Evolutionary conservation across 2,329 filamentous ascomycete species (phyloP), one percentile per base, ranked within the genome.

Genomic region (Fusarium brevicatenulatum): DNA sequence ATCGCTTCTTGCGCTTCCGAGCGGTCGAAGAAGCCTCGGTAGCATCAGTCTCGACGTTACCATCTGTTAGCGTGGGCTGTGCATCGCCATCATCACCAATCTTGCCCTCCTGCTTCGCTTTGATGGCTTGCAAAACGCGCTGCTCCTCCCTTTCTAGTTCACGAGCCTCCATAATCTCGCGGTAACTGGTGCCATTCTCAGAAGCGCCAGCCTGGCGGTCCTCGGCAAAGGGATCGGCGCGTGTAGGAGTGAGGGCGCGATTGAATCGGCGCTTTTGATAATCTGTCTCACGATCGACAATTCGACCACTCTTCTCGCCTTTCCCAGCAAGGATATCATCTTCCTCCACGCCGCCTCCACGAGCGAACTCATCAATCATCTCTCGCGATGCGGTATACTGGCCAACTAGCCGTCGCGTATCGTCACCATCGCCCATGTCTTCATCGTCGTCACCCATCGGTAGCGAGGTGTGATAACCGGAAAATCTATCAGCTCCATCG

Each of bases 211-310:
- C 90, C 80, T 93, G 89, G 71, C 90, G 86, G 79, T 95, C 93
- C 72, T 91, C 90, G 32, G 93, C 92, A 79, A 97, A 97, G 2
- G 94, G 92, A 80, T 97, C 95, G 70, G 91, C 93, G 78, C 94
- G 91, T 13, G 93, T 95, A 9, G 95, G 95, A 28, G 94, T 96
- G 71, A 98, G 87, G 58, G 90, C 91, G 70, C 96, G 94, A 81
- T 97, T 92, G 82, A 97, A 97, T 67, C 95, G 91, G 74, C 95
- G 93, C 84, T 97, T 97, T 84, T 99, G 97, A 81, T 99, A 99
- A 80, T 98, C 95, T 72, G 95, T 97, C 86, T 98, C 95, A 78
- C 96, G 92, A 80, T 97, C 95, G 69, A 92, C 88, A 79, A 99
- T 98, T 77, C 95, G 92, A 65, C 93, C 95, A 81, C 94, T 93